Conservation (phyloP, 2,329 filamentous ascomycete genomes). For the Cladosporium sphaerospermum region DNA sequence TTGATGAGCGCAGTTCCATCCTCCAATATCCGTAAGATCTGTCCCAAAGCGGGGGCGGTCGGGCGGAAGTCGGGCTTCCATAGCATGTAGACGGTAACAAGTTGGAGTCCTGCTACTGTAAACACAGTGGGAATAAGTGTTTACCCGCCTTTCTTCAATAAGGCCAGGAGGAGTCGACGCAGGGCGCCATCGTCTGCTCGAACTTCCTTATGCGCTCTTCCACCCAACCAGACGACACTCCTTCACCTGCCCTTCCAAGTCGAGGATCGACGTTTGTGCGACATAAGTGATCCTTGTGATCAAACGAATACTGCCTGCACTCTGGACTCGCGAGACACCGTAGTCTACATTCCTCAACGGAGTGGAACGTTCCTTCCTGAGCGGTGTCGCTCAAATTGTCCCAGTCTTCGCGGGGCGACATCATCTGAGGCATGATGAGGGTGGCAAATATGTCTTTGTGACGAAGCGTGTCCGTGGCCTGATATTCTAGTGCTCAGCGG, state of each 20-base stretch:
- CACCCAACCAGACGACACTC: neutral
- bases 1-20: neutral
- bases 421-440: neutral
- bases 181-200: neutral
- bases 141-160: neutral
- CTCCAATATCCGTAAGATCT: neutral
- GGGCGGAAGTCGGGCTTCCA: neutral
- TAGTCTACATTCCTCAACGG: neutral
- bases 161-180: neutral
- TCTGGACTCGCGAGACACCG: neutral
- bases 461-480: neutral
- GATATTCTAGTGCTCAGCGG: too few species aligned
- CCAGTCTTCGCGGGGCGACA: neutral
- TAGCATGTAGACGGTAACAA: neutral
- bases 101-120: neutral
- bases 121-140: neutral
- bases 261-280: neutral
- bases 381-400: neutral
- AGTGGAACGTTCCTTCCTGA: neutral
- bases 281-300: neutral
- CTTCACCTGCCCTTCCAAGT: neutral
- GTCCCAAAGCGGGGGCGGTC: neutral
- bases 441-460: neutral
- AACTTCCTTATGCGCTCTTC: neutral
- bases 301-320: neutral